phyloP scores from a whole-genome alignment of 2,329 filamentous ascomycete genomes.

The Ceratocystis smalleyi region DNA sequence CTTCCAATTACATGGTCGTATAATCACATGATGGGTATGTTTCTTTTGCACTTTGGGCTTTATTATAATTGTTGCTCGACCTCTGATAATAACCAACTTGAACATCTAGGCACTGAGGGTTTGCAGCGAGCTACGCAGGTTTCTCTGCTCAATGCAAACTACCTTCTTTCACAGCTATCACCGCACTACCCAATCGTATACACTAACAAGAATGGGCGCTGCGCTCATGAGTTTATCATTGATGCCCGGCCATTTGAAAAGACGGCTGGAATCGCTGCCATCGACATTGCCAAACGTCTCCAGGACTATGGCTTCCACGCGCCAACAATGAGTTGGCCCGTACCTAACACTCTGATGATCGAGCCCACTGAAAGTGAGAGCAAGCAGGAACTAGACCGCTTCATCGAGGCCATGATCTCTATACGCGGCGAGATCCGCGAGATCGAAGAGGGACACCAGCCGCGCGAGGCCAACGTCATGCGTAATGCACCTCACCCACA shows the following conservation, averaged over 20 bases:
- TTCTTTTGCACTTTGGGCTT: neutral
- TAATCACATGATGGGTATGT: constrained; percentile 75
- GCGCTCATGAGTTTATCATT: constrained; percentile 94
- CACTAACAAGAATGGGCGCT: constrained; percentile 74
- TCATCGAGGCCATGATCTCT: constrained; percentile 74
- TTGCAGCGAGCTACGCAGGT: constrained; percentile 82
- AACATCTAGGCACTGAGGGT: constrained; percentile 40
- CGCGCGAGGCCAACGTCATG: constrained; percentile 64
- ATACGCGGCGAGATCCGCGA: constrained; percentile 76
- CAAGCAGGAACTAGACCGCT: constrained; percentile 83
- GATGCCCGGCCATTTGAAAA: constrained; percentile 77
- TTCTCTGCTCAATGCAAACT: constrained; percentile 92
- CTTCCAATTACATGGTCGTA: constrained; percentile 91
- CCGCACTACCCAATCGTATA: constrained; percentile 85
- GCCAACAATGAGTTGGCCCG: constrained; percentile 93
- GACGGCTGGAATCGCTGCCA: constrained; percentile 68
- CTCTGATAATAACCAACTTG: constrained; percentile 17
- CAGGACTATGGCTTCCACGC: constrained; percentile 97
- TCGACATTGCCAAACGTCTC: constrained; percentile 89
- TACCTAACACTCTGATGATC: constrained; percentile 92
- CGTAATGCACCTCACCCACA: constrained; percentile 82
- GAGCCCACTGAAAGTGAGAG: constrained; percentile 91
- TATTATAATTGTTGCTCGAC: neutral
- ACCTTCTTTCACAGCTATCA: constrained; percentile 76
- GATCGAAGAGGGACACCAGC: constrained; percentile 63